Conservation (phyloP, 2,329 filamentous ascomycete genomes). For the Xylariaceae sp. region DNA sequence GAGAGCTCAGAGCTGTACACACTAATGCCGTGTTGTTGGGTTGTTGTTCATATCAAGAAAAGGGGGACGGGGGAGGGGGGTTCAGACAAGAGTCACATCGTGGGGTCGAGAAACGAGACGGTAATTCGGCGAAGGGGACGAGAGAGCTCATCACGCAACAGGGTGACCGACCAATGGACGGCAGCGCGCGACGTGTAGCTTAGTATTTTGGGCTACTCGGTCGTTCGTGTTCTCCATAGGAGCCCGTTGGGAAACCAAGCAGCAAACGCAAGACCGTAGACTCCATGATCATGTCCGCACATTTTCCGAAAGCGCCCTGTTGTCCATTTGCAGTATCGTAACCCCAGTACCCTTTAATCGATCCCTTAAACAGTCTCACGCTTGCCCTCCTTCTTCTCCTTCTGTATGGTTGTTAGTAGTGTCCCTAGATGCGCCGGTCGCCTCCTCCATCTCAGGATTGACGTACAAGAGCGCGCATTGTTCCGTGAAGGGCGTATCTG, state of each 20-base stretch:
- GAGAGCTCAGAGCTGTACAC: constrained; percentile 45
- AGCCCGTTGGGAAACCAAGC: constrained; percentile 28
- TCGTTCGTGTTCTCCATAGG: constrained; percentile 31
- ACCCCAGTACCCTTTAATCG: constrained; percentile 24
- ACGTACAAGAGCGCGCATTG: constrained; percentile 93
- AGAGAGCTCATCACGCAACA: constrained; percentile 8
- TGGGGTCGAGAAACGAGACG: neutral
- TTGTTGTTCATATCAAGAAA: constrained; percentile 10
- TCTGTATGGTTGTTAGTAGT: constrained; percentile 43
- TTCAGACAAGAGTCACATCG: neutral
- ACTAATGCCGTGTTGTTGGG: constrained; percentile 39
- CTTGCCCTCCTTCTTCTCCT: constrained; percentile 97
- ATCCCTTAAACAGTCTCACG: constrained; percentile 65
- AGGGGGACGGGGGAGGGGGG: neutral
- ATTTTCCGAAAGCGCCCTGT: constrained; percentile 30
- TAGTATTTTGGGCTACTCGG: constrained; percentile 27
- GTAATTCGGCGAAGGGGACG: neutral
- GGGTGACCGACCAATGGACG: constrained; percentile 4
- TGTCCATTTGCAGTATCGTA: constrained; percentile 28
- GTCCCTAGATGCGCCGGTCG: neutral
- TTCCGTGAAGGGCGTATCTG: constrained; percentile 98
- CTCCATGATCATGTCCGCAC: constrained; percentile 34
- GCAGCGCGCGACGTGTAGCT: constrained; percentile 28
- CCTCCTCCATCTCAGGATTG: neutral
- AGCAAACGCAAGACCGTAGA: constrained; percentile 33